These are phyloP conservation scores for Fusarium palustre DNA, from an alignment of 2,329 filamentous ascomycete species.

Conservation along the genomic window DNA sequence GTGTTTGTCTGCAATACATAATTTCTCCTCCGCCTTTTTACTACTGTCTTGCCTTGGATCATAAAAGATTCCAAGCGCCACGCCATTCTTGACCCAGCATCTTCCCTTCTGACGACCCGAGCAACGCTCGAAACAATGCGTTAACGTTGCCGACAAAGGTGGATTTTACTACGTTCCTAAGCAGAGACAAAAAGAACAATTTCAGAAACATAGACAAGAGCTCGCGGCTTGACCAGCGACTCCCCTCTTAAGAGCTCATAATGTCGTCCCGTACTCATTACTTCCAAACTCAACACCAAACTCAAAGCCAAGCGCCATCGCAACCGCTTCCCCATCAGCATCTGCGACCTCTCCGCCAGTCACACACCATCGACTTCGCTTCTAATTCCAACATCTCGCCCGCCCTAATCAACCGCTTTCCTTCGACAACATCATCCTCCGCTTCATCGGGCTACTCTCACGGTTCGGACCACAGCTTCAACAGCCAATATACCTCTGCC, in stretches of 20 bases:
- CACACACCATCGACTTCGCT: slow-evolving; percentile 61
- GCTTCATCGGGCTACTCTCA: slow-evolving; percentile 76
- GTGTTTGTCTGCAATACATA: slow-evolving; percentile 24
- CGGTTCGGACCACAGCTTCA: slow-evolving; percentile 67
- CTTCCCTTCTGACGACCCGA: slow-evolving; percentile 34
- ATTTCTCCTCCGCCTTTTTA: slow-evolving; percentile 10
- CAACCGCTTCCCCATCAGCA: slow-evolving; percentile 34
- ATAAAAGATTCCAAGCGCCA: slow-evolving; percentile 29
- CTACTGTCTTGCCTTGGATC: slow-evolving; percentile 42
- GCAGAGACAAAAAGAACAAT: slow-evolving; percentile 15
- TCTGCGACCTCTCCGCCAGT: slow-evolving; percentile 61
- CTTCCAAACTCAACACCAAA: slow-evolving; percentile 40
- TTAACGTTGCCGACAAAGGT: slow-evolving; percentile 46
- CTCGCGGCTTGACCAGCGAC: slow-evolving; percentile 38
- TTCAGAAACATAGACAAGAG: slow-evolving; percentile 30
- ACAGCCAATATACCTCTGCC: slow-evolving; percentile 75
- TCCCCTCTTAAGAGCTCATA: slow-evolving; percentile 42
- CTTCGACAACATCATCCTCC: slow-evolving; percentile 78
- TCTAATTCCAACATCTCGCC: slow-evolving; percentile 55
- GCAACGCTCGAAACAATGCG: slow-evolving; percentile 49
- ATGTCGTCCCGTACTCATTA: slow-evolving; percentile 71
- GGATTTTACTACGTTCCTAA: slow-evolving; percentile 37
- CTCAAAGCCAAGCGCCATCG: slow-evolving; percentile 26
- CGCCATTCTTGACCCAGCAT: slow-evolving; percentile 31
- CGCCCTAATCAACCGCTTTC: slow-evolving; percentile 66